Conservation (phyloP, 257 asterid species). For the Nicotiana tabacum region DNA sequence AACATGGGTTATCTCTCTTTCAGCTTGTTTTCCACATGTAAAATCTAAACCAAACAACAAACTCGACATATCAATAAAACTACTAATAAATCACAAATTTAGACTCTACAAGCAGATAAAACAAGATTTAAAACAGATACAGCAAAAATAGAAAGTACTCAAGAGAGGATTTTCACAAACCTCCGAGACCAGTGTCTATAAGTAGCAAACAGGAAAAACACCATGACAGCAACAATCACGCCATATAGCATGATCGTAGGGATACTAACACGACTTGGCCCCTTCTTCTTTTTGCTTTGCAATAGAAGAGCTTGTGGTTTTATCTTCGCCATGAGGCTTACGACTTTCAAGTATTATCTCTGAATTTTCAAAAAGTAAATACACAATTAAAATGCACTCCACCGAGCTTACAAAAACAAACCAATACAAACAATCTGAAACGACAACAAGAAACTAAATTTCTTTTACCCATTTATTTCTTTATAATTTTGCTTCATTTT, state of each 20-base stretch:
- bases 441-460: not conserved
- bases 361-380: not conserved
- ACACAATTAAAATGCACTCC: not conserved
- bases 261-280: slow-evolving; percentile 31
- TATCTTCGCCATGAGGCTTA: slow-evolving; percentile 36
- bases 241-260: slow-evolving; percentile 31
- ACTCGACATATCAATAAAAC: not conserved
- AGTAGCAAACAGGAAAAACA: slow-evolving; percentile 39
- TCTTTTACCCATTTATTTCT: not conserved
- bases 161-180: slow-evolving; percentile 14
- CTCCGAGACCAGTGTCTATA: slow-evolving; percentile 42
- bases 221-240: slow-evolving; percentile 25
- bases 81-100: not conserved
- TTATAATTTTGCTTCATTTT: not conserved
- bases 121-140: not conserved
- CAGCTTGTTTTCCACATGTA: not conserved
- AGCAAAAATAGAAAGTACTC: not conserved
- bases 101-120: not conserved
- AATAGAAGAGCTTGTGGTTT: slow-evolving; percentile 51
- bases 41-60: not conserved
- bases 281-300: slow-evolving; percentile 55
- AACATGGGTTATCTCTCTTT: not conserved
- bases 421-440: not conserved
- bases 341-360: slow-evolving; percentile 6
- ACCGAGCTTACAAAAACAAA: not conserved